Conservation (phyloP, 306 rosid genomes). For the Ziziphus jujuba region DNA sequence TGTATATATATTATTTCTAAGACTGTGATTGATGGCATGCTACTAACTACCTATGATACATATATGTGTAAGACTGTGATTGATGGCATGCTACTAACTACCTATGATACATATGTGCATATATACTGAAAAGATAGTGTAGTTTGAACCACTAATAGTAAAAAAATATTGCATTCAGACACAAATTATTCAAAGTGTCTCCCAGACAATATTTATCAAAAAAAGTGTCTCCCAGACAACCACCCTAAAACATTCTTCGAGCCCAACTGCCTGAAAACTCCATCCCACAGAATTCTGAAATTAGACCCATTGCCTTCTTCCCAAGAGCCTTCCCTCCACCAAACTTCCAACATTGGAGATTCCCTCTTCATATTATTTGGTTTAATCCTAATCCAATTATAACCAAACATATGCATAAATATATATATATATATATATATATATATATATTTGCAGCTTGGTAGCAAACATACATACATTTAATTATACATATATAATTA, state of each 20-base stretch:
- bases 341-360: constrained; percentile 19
- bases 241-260: background rate
- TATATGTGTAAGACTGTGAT: too few species aligned
- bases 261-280: background rate
- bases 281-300: background rate
- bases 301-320: constrained; percentile 11
- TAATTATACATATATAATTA: background rate
- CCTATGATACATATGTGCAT: background rate
- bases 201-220: too few species aligned
- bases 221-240: background rate
- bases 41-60: constrained; percentile 5
- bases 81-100: constrained; percentile 2
- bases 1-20: too few species aligned
- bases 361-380: constrained; percentile 8
- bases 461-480: background rate
- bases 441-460: too few species aligned
- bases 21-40: too few species aligned
- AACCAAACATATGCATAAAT: background rate
- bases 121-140: background rate
- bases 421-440: too few species aligned
- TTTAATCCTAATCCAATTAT: background rate
- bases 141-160: constrained; percentile 7
- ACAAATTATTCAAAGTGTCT: constrained; percentile 4
- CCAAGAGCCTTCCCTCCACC: background rate
- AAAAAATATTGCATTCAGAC: too few species aligned